Base-by-base conservation (phyloP, 768 basidiomycete genomes). In the Termitomyces heimii region DNA sequence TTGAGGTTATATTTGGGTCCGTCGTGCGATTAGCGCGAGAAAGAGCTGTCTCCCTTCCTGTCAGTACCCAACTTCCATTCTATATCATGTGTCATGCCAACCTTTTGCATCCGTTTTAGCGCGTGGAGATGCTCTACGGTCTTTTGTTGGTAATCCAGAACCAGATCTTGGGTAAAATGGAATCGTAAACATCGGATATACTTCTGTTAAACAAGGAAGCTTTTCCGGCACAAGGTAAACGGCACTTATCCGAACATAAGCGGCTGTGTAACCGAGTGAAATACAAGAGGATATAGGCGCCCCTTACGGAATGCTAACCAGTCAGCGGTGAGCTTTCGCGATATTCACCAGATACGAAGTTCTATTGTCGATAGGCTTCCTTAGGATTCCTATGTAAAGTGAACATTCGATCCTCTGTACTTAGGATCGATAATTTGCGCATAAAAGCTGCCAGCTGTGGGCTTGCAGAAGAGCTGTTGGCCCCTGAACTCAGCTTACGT, bases 1-100 rank as follows among this genome's bases (percentile, higher is more conserved):
- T 88, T 1, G 86, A 88, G 65, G 83, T 79, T 13, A 83, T 88
- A 42, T 57, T 87, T 4, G 86, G 87, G 0, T 79, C 84, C 58
- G 78, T 85, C 2, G 80, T 85, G 22, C 68, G 81, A 43, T 71
- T 82, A 71, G 84, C 79, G 0, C 73, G 69, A 61, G 70, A 73
- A 48, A 63, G 66, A 24, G 70, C 72, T 9, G 75, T 85, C 4
- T 66, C 73, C 13, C 66, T 82, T 35, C 83, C 83, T 31, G 84
- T 84, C 62, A 70, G 80, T 68, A n/a, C 20, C 12, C 20, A 44
- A n/a, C 35, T 32, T 35, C 40, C 40, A 32, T 13, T 16, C 46
- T 8, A n/a, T 39, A 18, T 3, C 6, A 32, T 48, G 46, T 47
- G 20, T 14, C n/a, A 20, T 28, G 32, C 12, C 52, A 12, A 53